Conservation (phyloP, 371 early-diverging fungal species). For the Actinomortierella wolfii region DNA sequence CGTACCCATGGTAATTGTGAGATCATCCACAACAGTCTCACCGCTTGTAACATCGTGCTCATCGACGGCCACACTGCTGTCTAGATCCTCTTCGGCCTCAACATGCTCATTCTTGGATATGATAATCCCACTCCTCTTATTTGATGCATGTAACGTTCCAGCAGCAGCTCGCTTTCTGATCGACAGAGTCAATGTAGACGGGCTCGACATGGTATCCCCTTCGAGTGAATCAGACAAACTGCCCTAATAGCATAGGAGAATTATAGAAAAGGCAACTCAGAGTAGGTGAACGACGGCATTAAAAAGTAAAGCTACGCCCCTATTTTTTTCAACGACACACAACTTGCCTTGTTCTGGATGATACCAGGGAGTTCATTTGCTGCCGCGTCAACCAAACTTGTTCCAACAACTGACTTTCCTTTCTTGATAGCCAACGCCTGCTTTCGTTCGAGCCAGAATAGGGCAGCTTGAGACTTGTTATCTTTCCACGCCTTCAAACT, state of each 20-base stretch:
- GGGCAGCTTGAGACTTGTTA: slow-evolving; percentile 3
- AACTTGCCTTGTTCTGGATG: not conserved
- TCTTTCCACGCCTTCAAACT: slow-evolving; percentile 2
- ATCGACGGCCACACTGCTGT: slow-evolving; percentile 2
- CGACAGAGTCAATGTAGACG: slow-evolving; percentile 4
- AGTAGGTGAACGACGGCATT: not conserved
- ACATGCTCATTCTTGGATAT: slow-evolving; percentile 1
- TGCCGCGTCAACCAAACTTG: slow-evolving; percentile 11
- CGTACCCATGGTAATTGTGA: slow-evolving; percentile 5
- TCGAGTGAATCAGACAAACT: slow-evolving; percentile 1
- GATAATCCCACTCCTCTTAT: slow-evolving; percentile 9
- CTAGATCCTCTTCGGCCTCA: slow-evolving; percentile 4
- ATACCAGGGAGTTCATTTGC: slow-evolving; percentile 6
- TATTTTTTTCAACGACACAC: not conserved
- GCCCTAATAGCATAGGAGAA: slow-evolving; percentile 3
- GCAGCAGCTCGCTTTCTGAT: slow-evolving; percentile 11
- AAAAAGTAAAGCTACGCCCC: not conserved
- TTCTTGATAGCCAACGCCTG: slow-evolving; percentile 8
- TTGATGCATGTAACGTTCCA: not conserved
- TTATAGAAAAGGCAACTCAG: not conserved
- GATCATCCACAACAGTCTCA: slow-evolving; percentile 2
- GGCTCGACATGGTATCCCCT: slow-evolving; percentile 3
- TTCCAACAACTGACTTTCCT: slow-evolving; percentile 8
- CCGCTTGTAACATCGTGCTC: not conserved
- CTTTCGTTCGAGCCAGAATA: slow-evolving; percentile 6